phyloP scores from a whole-genome alignment of 352 stramenopile genomes.

The Pythium dissimile region DNA sequence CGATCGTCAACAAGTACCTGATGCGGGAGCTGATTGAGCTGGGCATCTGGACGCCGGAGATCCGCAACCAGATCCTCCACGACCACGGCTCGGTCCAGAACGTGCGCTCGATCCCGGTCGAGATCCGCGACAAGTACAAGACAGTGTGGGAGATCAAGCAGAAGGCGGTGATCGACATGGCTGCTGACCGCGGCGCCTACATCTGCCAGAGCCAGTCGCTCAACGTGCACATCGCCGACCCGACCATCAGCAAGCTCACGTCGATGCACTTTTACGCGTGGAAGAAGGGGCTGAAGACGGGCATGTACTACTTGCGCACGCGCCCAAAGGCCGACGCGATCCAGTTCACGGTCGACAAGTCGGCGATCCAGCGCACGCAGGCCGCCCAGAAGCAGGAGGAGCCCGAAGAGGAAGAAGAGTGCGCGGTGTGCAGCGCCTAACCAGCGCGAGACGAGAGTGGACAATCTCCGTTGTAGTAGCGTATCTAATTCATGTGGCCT shows the following conservation, averaged over 20 bases:
- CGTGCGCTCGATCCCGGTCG: slow-evolving; percentile 71
- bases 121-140: slow-evolving; percentile 97
- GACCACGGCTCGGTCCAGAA: slow-evolving; percentile 96
- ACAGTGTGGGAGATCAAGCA: slow-evolving; percentile 99
- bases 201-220: slow-evolving; percentile 98
- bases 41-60: slow-evolving; percentile 95
- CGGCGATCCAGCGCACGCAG: slow-evolving; percentile 60
- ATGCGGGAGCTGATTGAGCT: slow-evolving; percentile 96
- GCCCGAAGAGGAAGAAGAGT: slow-evolving; percentile 72
- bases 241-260: slow-evolving; percentile 97
- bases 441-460: neutral
- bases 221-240: slow-evolving; percentile 99
- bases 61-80: slow-evolving; percentile 99
- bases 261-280: slow-evolving; percentile 99
- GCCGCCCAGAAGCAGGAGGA: slow-evolving; percentile 16
- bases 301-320: slow-evolving; percentile 99
- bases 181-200: slow-evolving; percentile 97
- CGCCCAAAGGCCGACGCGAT: slow-evolving; percentile 98
- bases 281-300: slow-evolving; percentile 99
- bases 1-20: slow-evolving; percentile 99
- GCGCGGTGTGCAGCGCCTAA: slow-evolving; percentile 77
- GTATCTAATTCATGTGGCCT: neutral
- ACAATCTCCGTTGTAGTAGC: neutral
- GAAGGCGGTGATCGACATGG: slow-evolving; percentile 96
- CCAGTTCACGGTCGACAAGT: slow-evolving; percentile 99